Percentiles rank a stretch among this genome's conserved stretches.
Evolutionary conservation across 129 eudicot species (phyloP).

Genomic region (Daucus carota): DNA sequence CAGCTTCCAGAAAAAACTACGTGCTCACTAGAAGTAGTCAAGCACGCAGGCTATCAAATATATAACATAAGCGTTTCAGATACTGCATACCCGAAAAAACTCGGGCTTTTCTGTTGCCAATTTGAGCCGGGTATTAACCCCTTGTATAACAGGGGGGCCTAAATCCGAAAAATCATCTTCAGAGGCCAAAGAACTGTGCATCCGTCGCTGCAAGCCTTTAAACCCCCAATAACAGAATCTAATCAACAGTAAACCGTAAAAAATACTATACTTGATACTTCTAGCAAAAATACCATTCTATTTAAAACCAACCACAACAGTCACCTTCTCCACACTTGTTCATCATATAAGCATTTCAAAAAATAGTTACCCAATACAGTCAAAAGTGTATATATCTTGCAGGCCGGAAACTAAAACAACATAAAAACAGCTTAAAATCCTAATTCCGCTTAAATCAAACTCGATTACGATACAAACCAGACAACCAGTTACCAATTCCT

Average conservation of each 20-base stretch:
- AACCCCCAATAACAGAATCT: slow-evolving; percentile 23
- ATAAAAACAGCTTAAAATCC: not conserved
- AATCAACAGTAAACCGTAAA: not conserved
- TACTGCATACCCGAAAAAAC: slow-evolving; percentile 1
- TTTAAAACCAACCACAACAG: not conserved
- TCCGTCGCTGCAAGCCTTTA: slow-evolving; percentile 15
- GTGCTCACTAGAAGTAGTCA: not conserved
- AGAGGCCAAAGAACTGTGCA: not conserved
- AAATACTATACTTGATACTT: not conserved
- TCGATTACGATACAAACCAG: not conserved
- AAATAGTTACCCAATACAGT: not conserved
- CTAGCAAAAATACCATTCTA: not conserved
- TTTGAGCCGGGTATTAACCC: slow-evolving; percentile 11
- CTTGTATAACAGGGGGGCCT: slow-evolving; percentile 19
- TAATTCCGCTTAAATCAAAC: not conserved
- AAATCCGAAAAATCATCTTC: slow-evolving; percentile 35
- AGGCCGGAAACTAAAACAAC: not conserved
- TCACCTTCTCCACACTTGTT: not conserved
- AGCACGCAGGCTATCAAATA: not conserved
- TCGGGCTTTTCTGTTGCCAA: slow-evolving; percentile 28
- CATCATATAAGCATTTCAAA: not conserved
- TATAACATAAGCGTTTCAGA: not conserved
- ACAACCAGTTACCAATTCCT: not conserved
- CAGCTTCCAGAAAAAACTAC: not conserved
- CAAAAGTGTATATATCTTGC: not conserved